A percentile compares a stretch with the other conserved stretches of the same genome.
Evolutionary conservation across 2,329 filamentous ascomycete genomes (phyloP).

Genomic region (Aspergillus pseudotamarii): DNA sequence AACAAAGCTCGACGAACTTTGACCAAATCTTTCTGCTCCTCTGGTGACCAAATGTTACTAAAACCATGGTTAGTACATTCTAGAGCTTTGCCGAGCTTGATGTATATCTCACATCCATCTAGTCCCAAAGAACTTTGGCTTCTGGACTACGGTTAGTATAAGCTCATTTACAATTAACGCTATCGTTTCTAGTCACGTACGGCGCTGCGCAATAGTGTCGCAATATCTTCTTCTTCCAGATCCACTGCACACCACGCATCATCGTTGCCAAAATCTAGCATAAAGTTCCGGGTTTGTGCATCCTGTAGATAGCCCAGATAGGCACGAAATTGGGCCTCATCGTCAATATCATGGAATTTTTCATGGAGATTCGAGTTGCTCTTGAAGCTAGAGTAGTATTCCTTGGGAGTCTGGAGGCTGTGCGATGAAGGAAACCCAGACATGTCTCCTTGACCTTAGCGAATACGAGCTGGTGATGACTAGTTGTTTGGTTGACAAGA

Average conservation of each 20-base stretch:
- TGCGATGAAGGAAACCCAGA: constrained; percentile 13
- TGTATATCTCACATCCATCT: constrained; percentile 67
- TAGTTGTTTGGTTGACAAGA: background rate
- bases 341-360: constrained; percentile 43
- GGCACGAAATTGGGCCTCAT: constrained; percentile 32
- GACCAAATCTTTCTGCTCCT: constrained; percentile 60
- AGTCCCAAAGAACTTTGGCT: constrained; percentile 56
- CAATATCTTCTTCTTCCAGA: constrained; percentile 38
- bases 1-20: constrained; percentile 32
- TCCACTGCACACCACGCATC: constrained; percentile 46
- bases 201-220: constrained; percentile 33
- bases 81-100: background rate
- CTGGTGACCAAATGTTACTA: constrained; percentile 72
- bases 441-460: constrained; percentile 13
- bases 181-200: constrained; percentile 26
- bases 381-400: constrained; percentile 37
- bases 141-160: constrained; percentile 29
- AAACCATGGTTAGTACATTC: constrained; percentile 11
- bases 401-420: constrained; percentile 23
- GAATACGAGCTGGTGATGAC: background rate
- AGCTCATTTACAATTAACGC: background rate
- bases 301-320: constrained; percentile 34
- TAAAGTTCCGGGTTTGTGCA: constrained; percentile 42
- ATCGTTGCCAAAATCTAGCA: constrained; percentile 47
- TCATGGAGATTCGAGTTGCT: constrained; percentile 20